Percentiles rank a stretch among this genome's conserved stretches.
These are phyloP conservation scores for Pichia sporocuriosa DNA, from an alignment of 805 yeast genomes.

Conservation along the genomic window DNA sequence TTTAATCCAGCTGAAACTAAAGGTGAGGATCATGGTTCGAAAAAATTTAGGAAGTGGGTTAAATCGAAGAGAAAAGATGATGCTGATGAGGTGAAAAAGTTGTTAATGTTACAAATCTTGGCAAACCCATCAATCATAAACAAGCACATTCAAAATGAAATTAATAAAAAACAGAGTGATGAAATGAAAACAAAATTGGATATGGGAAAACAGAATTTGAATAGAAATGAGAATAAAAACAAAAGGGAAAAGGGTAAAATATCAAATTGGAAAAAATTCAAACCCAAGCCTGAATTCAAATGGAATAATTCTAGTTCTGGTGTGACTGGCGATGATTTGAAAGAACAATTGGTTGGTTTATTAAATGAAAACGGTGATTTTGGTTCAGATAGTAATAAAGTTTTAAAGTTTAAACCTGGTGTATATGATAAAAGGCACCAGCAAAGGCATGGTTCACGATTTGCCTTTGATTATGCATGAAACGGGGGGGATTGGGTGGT, in stretches of 20 bases:
- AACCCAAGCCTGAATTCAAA: slow-evolving; percentile 11
- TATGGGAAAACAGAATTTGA: no score
- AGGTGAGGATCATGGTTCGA: not conserved
- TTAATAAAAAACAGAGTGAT: not conserved
- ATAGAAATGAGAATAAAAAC: no score
- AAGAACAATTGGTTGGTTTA: slow-evolving; percentile 17
- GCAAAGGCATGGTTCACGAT: slow-evolving; percentile 18
- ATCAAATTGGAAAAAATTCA: not conserved
- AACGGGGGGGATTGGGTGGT: not conserved
- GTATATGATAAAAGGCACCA: slow-evolving; percentile 3
- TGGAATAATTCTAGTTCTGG: not conserved
- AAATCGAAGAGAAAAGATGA: slow-evolving; percentile 7
- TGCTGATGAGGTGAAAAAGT: slow-evolving; percentile 17
- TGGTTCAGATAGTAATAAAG: slow-evolving; percentile 19
- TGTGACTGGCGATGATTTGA: slow-evolving; percentile 8
- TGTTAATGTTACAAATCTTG: slow-evolving; percentile 22
- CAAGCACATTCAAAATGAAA: not conserved
- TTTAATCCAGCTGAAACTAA: slow-evolving; percentile 8
- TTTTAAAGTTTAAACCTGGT: slow-evolving; percentile 19
- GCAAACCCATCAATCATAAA: slow-evolving; percentile 22
- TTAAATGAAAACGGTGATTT: slow-evolving; percentile 22
- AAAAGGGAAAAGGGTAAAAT: not conserved
- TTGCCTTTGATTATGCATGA: slow-evolving; percentile 21
- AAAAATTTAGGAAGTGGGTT: slow-evolving; percentile 9
- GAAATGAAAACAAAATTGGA: no score